phyloP scores from a whole-genome alignment of 768 basidiomycete species.

The Leccinellum albellum region DNA sequence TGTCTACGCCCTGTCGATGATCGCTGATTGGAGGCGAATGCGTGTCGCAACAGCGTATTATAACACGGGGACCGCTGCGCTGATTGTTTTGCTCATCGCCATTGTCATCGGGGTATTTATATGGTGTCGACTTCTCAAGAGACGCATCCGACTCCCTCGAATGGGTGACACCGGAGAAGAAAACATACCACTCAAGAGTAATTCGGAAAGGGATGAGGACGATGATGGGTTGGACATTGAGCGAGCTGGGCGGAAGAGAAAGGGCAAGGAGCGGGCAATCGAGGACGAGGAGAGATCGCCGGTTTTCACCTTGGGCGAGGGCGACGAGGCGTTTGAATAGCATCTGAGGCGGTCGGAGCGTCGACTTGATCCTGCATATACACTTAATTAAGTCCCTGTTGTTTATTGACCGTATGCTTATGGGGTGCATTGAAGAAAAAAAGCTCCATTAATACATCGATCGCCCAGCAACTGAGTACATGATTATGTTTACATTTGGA shows the following conservation, averaged over 20 bases:
- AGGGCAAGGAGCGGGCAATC: conserved; percentile 48
- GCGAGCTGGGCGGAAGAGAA: conserved; percentile 31
- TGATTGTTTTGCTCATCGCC: conserved; percentile 76
- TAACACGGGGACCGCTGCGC: conserved; percentile 83
- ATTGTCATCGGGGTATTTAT: conserved; percentile 68
- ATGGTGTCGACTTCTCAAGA: conserved; percentile 58
- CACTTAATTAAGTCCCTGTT: not conserved
- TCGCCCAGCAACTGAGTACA: not conserved
- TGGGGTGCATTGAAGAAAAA: not conserved
- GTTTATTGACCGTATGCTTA: not conserved
- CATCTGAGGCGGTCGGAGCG: conserved; percentile 16
- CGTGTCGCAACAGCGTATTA: conserved; percentile 67
- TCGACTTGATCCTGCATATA: not conserved
- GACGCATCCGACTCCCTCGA: conserved; percentile 25
- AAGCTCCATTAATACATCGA: not conserved
- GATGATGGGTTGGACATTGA: conserved; percentile 47
- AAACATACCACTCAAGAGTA: conserved; percentile 59
- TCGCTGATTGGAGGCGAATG: not conserved
- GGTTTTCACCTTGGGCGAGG: conserved; percentile 55
- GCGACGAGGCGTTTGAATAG: conserved; percentile 38
- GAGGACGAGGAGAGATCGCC: conserved; percentile 35
- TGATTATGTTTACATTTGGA: conserved; percentile 31
- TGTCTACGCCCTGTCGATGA: not conserved
- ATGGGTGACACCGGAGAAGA: conserved; percentile 45
- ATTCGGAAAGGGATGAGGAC: conserved; percentile 31